Base-by-base conservation (phyloP, 2,329 filamentous ascomycete genomes). In the Alternaria gaisen region DNA sequence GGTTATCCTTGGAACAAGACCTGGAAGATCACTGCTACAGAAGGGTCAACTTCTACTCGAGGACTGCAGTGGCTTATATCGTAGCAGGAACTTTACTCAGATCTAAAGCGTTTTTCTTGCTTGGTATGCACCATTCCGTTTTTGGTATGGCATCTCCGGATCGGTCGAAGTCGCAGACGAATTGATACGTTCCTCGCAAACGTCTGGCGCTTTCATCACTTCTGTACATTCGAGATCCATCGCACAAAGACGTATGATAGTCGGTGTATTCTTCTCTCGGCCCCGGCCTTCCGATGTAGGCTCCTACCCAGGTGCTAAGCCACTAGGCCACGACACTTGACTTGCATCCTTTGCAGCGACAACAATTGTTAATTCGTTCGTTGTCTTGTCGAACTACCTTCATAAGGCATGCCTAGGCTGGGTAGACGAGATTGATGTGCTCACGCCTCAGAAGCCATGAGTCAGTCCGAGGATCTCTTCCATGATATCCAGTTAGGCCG, bases 371-470 rank as follows among this genome's bases (percentile, higher is more conserved):
- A 41, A 40, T 11, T 52, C 12, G 30, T 24, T 22, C 38, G 18
- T 0, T 22, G 11, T 5, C 38, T 44, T 5, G 9, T 41, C 7
- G 1, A n/a, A 38, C 3, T 38, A 7, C 6, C 4, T n/a, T 6
- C 6, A 38, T 9, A 22, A 14, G 22, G 11, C 34, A 18, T 36
- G 40, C 18, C 22, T 22, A 41, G 4, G 12, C 44, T 43, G 24
- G 42, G 36, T 16, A 12, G 28, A 18, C 10, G 9, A 38, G 36
- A 28, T 43, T 14, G 12, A 38, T 50, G 18, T 26, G 47, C 30
- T 42, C 28, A 38, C 24, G 26, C 56, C 42, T 56, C 56, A 43
- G 38, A 58, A 10, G 10, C 14, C 20, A 32, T 53, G 43, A 48
- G 43, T 42, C 43, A 43, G 12, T 14, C 30, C 46, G 18, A 34